A percentile compares a stretch with the other conserved stretches of the same genome.
phyloP scores from a whole-genome alignment of 2,329 filamentous ascomycete species.

The Penicillium sp. region DNA sequence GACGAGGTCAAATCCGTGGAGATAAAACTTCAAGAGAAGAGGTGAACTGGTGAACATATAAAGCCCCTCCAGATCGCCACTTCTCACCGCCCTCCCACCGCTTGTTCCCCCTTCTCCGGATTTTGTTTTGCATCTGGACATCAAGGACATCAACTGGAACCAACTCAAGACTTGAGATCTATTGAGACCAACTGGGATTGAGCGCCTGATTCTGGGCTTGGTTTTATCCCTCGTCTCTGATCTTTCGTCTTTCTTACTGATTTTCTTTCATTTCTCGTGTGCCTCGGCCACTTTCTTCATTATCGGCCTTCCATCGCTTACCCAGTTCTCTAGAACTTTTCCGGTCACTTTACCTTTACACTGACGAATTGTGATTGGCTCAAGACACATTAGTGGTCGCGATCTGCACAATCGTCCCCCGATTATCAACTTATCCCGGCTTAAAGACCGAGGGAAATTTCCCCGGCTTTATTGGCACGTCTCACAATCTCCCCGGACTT shows the following conservation, averaged over 20 bases:
- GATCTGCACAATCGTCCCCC: slow-evolving; percentile 17
- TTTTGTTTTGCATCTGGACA: background rate
- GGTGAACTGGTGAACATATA: background rate
- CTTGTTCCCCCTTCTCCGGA: slow-evolving; percentile 15
- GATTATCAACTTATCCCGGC: slow-evolving; percentile 18
- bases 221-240: slow-evolving; percentile 3
- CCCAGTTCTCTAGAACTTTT: slow-evolving; percentile 5
- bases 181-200: background rate
- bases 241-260: background rate
- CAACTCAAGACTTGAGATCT: background rate
- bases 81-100: slow-evolving; percentile 18
- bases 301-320: slow-evolving; percentile 7
- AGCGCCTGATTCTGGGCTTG: slow-evolving; percentile 11
- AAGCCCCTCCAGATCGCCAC: slow-evolving; percentile 6
- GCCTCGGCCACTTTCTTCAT: background rate
- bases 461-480: slow-evolving; percentile 1
- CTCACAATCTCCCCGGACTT: background rate
- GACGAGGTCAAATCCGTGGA: too few species aligned
- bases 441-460: slow-evolving; percentile 2
- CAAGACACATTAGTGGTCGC: slow-evolving; percentile 7
- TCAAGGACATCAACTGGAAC: background rate
- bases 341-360: background rate
- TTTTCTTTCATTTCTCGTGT: background rate
- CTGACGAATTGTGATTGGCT: background rate
- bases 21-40: background rate